Conservation (phyloP, 306 rosid species). For the Vigna reflexopilosa region DNA sequence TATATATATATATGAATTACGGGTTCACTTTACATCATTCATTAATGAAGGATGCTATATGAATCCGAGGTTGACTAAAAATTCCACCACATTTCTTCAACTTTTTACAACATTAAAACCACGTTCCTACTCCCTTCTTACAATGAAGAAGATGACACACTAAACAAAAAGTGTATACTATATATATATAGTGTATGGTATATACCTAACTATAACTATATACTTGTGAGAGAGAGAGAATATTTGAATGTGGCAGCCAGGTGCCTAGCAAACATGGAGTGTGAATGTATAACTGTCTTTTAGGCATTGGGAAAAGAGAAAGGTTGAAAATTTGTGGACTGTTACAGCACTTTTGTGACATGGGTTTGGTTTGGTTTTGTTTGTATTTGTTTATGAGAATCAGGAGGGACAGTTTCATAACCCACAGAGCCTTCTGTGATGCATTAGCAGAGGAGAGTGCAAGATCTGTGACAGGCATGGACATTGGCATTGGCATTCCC, state of each 20-base stretch:
- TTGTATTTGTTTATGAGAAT: constrained; percentile 24
- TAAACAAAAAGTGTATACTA: neutral
- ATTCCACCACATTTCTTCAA: neutral
- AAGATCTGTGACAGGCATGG: constrained; percentile 47
- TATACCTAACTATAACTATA: neutral
- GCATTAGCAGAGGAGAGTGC: constrained; percentile 93
- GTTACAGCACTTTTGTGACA: constrained; percentile 44
- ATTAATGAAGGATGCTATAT: constrained; percentile 39
- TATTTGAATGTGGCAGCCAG: constrained; percentile 14
- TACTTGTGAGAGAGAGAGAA: neutral
- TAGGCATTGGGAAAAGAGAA: constrained; percentile 13
- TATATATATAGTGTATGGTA: neutral
- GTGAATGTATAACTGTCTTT: neutral
- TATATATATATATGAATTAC: no score
- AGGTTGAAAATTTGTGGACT: constrained; percentile 39
- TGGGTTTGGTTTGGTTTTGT: constrained; percentile 37
- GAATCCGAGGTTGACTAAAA: constrained; percentile 45
- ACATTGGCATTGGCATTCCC: neutral
- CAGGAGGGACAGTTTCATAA: constrained; percentile 98
- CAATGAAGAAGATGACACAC: constrained; percentile 4
- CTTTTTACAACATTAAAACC: neutral
- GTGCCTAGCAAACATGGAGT: constrained; percentile 6
- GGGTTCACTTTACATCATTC: constrained; percentile 24
- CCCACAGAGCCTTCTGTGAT: constrained; percentile 99
- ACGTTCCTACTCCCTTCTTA: constrained; percentile 10